Percentiles rank a stretch among this genome's conserved stretches.
Conservation (phyloP, 805 yeast genomes). For the Sugiyamaella americana region DNA sequence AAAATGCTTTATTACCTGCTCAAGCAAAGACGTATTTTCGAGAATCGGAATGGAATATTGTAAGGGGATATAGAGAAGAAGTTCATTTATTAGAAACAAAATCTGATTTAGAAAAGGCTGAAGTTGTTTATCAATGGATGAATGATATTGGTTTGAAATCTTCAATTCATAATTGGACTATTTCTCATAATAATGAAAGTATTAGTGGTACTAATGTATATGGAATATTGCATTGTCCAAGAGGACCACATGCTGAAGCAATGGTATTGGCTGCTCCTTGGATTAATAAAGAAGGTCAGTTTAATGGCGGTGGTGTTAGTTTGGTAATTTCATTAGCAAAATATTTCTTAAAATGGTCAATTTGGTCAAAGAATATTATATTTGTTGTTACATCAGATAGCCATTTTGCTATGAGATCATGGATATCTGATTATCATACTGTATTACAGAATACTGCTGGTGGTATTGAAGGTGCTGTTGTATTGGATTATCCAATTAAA, state of each 20-base stretch:
- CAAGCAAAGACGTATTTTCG: conserved; percentile 89
- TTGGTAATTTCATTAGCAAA: conserved; percentile 66
- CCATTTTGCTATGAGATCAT: conserved; percentile 59
- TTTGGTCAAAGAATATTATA: conserved; percentile 93
- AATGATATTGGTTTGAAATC: conserved; percentile 68
- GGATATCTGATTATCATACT: conserved; percentile 94
- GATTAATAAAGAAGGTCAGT: conserved; percentile 56
- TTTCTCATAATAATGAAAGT: conserved; percentile 24
- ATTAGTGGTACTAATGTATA: conserved; percentile 49
- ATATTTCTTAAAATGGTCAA: conserved; percentile 76
- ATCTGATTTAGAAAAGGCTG: conserved; percentile 37
- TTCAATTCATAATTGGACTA: conserved; percentile 37
- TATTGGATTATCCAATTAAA: conserved; percentile 64
- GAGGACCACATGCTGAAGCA: conserved; percentile 95
- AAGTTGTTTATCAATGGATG: conserved; percentile 51
- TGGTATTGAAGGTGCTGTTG: conserved; percentile 82
- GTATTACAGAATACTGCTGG: conserved; percentile 86
- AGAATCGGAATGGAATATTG: conserved; percentile 89
- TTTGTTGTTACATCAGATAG: conserved; percentile 76
- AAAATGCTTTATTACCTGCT: conserved; percentile 95
- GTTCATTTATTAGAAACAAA: conserved; percentile 34
- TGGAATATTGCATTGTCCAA: conserved; percentile 82
- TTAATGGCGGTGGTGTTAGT: conserved; percentile 77
- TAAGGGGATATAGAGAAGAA: conserved; percentile 76
- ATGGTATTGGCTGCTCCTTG: conserved; percentile 89